phyloP scores from a whole-genome alignment of 768 basidiomycete species.

The Rhodotorula babjevae region DNA sequence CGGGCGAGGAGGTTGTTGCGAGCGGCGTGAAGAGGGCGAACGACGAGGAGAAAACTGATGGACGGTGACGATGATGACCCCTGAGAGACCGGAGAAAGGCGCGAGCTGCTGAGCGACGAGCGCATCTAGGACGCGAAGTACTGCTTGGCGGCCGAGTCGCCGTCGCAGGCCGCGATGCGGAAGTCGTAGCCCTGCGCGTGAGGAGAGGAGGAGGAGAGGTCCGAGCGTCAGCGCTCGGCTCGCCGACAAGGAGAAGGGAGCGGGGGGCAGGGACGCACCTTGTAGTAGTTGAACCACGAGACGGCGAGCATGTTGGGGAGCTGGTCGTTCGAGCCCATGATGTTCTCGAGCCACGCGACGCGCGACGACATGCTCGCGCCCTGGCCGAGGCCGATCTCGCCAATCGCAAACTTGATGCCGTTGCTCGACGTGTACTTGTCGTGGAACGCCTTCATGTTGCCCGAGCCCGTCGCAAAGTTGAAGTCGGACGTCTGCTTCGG shows the following conservation, averaged over 20 bases:
- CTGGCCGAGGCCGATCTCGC: slow-evolving; percentile 41
- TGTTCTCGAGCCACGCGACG: slow-evolving; percentile 35
- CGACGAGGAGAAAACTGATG: not conserved
- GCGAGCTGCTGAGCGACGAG: not conserved
- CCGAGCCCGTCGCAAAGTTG: slow-evolving; percentile 24
- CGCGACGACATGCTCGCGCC: slow-evolving; percentile 18
- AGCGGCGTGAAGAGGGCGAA: not conserved
- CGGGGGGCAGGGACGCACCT: slow-evolving; percentile 3
- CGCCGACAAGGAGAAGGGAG: too few species aligned
- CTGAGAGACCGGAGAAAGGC: not conserved
- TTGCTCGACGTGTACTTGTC: slow-evolving; percentile 33
- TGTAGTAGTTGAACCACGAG: slow-evolving; percentile 42
- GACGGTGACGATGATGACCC: not conserved
- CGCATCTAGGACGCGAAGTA: slow-evolving; percentile 18
- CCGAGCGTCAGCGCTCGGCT: not conserved
- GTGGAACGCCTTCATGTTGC: slow-evolving; percentile 41
- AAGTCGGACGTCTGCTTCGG: slow-evolving; percentile 23
- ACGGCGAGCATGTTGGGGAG: slow-evolving; percentile 36
- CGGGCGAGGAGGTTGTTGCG: not conserved
- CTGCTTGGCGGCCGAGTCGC: slow-evolving; percentile 29
- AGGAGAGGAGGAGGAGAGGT: slow-evolving; percentile 7
- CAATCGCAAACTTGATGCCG: slow-evolving; percentile 42
- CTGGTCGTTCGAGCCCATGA: slow-evolving; percentile 13
- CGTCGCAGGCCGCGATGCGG: slow-evolving; percentile 24
- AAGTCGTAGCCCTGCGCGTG: slow-evolving; percentile 36